phyloP scores from a whole-genome alignment of 2,329 filamentous ascomycete genomes.

The Colletotrichum sp. region DNA sequence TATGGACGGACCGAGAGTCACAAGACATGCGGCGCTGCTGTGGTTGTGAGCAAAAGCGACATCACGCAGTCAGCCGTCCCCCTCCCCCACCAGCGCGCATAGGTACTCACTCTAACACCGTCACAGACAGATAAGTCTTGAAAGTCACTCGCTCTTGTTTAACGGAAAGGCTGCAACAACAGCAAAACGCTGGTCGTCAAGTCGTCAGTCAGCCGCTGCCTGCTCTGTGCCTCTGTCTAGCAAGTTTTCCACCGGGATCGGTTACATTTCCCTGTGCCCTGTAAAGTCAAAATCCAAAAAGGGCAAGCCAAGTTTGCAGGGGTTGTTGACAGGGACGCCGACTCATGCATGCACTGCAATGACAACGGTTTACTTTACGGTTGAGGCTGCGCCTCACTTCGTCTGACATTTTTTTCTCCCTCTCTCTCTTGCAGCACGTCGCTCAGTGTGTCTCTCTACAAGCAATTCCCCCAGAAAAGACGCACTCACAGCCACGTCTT shows the following conservation, averaged over 20 bases:
- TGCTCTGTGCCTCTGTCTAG: neutral
- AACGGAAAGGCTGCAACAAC: neutral
- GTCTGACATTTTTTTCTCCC: conserved; percentile 8
- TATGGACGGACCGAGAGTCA: neutral
- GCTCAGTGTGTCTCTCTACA: neutral
- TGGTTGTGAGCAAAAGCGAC: conserved; percentile 8
- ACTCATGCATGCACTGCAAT: conserved; percentile 19
- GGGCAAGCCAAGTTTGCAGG: conserved; percentile 11
- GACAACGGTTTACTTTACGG: conserved; percentile 16
- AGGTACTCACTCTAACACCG: neutral
- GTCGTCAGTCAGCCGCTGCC: neutral
- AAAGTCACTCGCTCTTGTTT: neutral
- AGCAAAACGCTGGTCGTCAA: neutral
- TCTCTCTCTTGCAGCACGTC: neutral
- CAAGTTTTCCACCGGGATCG: neutral
- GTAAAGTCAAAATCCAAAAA: conserved; percentile 21
- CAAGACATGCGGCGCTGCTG: neutral
- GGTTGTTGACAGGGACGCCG: conserved; percentile 12
- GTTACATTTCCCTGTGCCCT: neutral
- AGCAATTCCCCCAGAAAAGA: conserved; percentile 12
- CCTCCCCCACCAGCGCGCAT: neutral
- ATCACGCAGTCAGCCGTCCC: neutral
- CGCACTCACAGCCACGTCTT: conserved; percentile 12
- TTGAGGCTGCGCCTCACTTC: conserved; percentile 17
- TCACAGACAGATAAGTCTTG: neutral